A percentile compares a stretch with the other conserved stretches of the same genome.
These are phyloP conservation scores for Hemisphaericaspora subhashii DNA, from an alignment of 1,139 yeast genomes.

Conservation along the genomic window DNA sequence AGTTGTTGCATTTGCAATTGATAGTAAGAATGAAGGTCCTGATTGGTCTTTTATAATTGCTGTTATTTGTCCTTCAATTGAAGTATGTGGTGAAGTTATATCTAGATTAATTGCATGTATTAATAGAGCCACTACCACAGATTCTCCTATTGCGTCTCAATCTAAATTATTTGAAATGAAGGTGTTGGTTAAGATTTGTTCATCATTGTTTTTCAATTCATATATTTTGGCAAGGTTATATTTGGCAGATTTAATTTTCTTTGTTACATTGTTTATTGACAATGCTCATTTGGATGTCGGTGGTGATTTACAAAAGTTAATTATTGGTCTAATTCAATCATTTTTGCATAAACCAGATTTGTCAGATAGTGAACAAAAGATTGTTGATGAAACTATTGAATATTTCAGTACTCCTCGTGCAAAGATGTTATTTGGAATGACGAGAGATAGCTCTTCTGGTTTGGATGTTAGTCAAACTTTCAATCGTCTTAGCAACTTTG, in stretches of 20 bases:
- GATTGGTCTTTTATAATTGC: constrained; percentile 66
- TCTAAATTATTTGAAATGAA: constrained; percentile 71
- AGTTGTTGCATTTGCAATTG: constrained; percentile 71
- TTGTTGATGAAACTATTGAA: constrained; percentile 53
- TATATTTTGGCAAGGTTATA: constrained; percentile 63
- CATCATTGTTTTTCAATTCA: constrained; percentile 73
- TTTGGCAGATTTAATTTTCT: constrained; percentile 70
- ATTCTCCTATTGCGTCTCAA: constrained; percentile 58
- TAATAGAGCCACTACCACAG: constrained; percentile 47
- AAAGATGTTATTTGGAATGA: constrained; percentile 73
- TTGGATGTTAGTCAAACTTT: constrained; percentile 42
- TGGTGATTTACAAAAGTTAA: constrained; percentile 59
- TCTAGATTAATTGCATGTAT: constrained; percentile 52
- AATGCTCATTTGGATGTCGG: constrained; percentile 72
- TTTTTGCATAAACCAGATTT: constrained; percentile 61
- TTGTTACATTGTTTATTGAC: constrained; percentile 72
- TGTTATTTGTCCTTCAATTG: constrained; percentile 71
- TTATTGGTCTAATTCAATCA: constrained; percentile 72
- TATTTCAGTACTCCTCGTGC: constrained; percentile 73
- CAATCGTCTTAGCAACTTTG: constrained; percentile 54
- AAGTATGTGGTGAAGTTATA: constrained; percentile 68
- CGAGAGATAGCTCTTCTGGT: constrained; percentile 50
- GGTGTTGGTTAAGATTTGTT: constrained; percentile 64
- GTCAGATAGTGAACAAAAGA: constrained; percentile 39
- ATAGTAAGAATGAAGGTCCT: constrained; percentile 69